phyloP scores from a whole-genome alignment of 164 flowering plant genomes.

The Liquidambar formosana region DNA sequence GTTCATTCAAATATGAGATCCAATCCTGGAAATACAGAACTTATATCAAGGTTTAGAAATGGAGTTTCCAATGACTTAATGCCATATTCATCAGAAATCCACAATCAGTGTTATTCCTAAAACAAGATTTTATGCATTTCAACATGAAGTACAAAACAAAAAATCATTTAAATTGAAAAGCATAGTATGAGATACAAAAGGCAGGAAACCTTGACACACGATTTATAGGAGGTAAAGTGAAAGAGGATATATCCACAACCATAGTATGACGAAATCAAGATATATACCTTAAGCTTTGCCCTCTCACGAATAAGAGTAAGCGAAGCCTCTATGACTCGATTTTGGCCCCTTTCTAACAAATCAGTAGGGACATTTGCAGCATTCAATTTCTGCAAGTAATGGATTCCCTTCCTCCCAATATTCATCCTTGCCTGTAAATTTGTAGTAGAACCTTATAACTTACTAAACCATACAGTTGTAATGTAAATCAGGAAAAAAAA shows the following conservation, averaged over 20 bases:
- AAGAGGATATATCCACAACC: background rate
- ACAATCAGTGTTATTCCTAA: too few relatives aligned
- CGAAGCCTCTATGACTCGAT: conserved; percentile 94
- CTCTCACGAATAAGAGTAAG: conserved; percentile 94
- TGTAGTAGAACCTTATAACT: background rate
- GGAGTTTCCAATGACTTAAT: too few relatives aligned
- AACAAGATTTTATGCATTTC: too few relatives aligned
- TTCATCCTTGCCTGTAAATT: conserved; percentile 48
- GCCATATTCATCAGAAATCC: too few relatives aligned
- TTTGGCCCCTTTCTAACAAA: conserved; percentile 77
- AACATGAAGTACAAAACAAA: too few relatives aligned
- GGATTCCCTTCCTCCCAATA: conserved; percentile 59
- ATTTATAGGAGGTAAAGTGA: background rate
- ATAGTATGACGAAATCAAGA: background rate
- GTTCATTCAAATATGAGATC: too few relatives aligned
- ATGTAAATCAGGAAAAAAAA: background rate
- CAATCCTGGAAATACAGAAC: too few relatives aligned
- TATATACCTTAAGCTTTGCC: conserved; percentile 83
- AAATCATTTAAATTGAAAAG: too few relatives aligned
- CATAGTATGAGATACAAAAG: too few relatives aligned
- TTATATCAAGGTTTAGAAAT: too few relatives aligned
- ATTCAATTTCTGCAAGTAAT: conserved; percentile 59
- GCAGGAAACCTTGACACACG: background rate
- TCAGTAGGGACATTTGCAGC: conserved; percentile 64
- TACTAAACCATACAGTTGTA: background rate